Percentiles rank a stretch among this genome's conserved stretches.
phyloP scores from a whole-genome alignment of 1,139 yeast genomes.

The Suhomyces panamericanus region DNA sequence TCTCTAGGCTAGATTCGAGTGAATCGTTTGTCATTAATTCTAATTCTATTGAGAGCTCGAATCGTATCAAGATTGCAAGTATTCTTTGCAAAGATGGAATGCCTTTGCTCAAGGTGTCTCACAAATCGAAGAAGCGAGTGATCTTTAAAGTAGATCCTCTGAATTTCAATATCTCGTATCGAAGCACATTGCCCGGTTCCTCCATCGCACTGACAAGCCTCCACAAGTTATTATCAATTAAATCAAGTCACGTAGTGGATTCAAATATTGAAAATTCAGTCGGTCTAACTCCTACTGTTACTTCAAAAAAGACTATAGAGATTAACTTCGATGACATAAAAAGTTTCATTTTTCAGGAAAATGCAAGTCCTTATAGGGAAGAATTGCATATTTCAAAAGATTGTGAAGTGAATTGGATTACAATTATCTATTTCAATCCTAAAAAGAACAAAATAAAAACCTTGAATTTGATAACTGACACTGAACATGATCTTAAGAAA shows the following conservation, averaged over 20 bases:
- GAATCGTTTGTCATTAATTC: too few relatives aligned
- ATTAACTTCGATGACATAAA: constrained; percentile 72
- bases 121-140: constrained; percentile 60
- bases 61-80: constrained; percentile 4
- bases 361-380: constrained; percentile 81
- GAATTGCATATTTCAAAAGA: constrained; percentile 74
- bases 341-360: constrained; percentile 62
- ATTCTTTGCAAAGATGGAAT: constrained; percentile 43
- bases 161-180: constrained; percentile 50
- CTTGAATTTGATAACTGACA: constrained; percentile 74
- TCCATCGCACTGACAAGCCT: constrained; percentile 19
- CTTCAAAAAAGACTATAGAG: constrained; percentile 34
- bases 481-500: constrained; percentile 57
- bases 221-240: constrained; percentile 14
- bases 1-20: too few relatives aligned
- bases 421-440: constrained; percentile 67
- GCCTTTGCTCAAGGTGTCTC: constrained; percentile 63
- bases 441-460: constrained; percentile 56
- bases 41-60: background rate
- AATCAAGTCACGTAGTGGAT: background rate
- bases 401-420: constrained; percentile 70
- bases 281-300: too few relatives aligned
- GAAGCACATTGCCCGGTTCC: constrained; percentile 19
- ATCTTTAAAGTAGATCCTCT: constrained; percentile 34
- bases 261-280: background rate